Evolutionary conservation across 2,329 filamentous ascomycete genomes (phyloP).

Genomic region (Scytalidium sp.): DNA sequence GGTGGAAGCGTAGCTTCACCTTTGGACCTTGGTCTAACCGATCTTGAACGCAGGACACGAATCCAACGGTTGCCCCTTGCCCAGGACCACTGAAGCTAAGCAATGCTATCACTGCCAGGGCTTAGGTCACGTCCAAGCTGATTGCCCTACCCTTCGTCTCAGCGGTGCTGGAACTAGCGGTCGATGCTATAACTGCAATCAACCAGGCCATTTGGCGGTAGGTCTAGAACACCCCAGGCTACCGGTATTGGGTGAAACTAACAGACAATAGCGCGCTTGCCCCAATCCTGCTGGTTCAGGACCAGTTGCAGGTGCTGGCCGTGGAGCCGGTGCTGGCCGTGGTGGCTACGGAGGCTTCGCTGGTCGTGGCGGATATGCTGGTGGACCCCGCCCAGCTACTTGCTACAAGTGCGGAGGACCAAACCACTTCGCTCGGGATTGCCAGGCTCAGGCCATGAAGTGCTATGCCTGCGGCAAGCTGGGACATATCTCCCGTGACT

Average conservation of each 20-base stretch:
- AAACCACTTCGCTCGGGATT: conserved; percentile 98
- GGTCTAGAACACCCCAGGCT: conserved; percentile 32
- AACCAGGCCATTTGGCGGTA: conserved; percentile 88
- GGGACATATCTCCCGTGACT: conserved; percentile 62
- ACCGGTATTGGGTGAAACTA: conserved; percentile 11
- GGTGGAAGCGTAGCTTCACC: too few species aligned
- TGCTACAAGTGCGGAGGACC: conserved; percentile 80
- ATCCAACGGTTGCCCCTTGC: conserved; percentile 95
- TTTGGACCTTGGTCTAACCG: neutral
- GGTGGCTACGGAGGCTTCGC: conserved; percentile 64
- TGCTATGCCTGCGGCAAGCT: conserved; percentile 77
- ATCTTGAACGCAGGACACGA: conserved; percentile 71
- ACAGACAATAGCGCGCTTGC: conserved; percentile 66
- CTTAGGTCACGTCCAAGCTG: conserved; percentile 95
- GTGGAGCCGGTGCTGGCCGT: conserved; percentile 66
- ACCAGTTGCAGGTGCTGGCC: conserved; percentile 47
- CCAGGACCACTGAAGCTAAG: conserved; percentile 96
- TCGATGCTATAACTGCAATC: conserved; percentile 95
- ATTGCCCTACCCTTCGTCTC: conserved; percentile 94
- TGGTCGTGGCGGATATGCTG: conserved; percentile 72
- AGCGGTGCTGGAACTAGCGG: conserved; percentile 78
- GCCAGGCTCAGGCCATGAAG: conserved; percentile 85
- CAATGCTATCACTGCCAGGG: conserved; percentile 99
- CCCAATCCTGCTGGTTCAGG: conserved; percentile 65
- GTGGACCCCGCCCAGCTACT: conserved; percentile 65